Evolutionary conservation across 2,329 filamentous ascomycete species (phyloP).

Genomic region (Orbilia oligospora): DNA sequence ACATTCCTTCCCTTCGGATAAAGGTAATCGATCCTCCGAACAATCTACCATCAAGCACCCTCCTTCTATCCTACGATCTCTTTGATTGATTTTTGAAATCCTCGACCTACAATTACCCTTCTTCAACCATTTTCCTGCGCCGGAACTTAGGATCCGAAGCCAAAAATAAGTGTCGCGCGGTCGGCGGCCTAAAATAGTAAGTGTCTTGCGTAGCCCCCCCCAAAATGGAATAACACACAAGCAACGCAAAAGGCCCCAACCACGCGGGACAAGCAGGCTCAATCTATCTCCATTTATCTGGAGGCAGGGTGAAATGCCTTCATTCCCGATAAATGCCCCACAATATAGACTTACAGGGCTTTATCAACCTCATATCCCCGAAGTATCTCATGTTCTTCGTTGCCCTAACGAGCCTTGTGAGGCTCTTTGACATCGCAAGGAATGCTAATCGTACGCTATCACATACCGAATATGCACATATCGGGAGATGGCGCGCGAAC

Average conservation of each 20-base stretch:
- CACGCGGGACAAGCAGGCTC: conserved; percentile 26
- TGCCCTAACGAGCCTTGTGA: conserved; percentile 28
- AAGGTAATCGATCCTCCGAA: conserved; percentile 24
- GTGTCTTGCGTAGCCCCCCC: conserved; percentile 51
- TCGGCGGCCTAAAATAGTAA: conserved; percentile 44
- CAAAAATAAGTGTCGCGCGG: conserved; percentile 27
- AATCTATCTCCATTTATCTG: conserved; percentile 25
- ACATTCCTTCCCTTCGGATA: conserved; percentile 30
- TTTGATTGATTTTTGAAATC: conserved; percentile 9
- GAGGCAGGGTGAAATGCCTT: conserved; percentile 22
- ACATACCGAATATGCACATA: conserved; percentile 10
- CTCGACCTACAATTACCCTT: conserved; percentile 1
- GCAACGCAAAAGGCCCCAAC: conserved; percentile 55
- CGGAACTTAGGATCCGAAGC: conserved; percentile 34
- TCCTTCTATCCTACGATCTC: conserved; percentile 18
- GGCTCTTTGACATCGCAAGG: conserved; percentile 18
- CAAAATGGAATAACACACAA: conserved; percentile 42
- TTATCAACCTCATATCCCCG: conserved; percentile 44
- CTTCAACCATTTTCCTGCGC: conserved; percentile 1
- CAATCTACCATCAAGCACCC: conserved; percentile 9
- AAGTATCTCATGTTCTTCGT: conserved; percentile 25
- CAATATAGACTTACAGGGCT: not conserved
- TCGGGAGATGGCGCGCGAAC: conserved; percentile 13
- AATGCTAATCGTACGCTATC: conserved; percentile 47
- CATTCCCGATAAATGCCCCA: conserved; percentile 5